Conservation (phyloP, 495 filamentous ascomycete species). For the Entonaema liquescens region DNA sequence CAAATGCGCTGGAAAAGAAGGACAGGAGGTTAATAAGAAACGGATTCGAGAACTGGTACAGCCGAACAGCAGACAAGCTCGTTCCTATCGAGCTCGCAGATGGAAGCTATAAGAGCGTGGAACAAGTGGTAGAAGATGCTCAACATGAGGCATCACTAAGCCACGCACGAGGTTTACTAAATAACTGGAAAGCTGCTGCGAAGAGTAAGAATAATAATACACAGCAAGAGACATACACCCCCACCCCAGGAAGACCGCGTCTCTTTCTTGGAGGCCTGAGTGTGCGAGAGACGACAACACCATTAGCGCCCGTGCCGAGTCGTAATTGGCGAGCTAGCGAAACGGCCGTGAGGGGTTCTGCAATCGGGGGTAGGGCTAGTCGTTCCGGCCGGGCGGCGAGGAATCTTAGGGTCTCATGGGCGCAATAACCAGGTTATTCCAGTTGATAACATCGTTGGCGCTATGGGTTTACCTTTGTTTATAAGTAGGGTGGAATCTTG, state of each 20-base stretch:
- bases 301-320: slow-evolving; percentile 42
- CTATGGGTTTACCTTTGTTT: slow-evolving; percentile 10
- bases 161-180: slow-evolving; percentile 35
- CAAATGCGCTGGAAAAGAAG: slow-evolving; percentile 52
- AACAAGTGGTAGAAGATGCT: slow-evolving; percentile 42
- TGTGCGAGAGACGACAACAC: slow-evolving; percentile 42
- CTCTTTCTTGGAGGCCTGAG: slow-evolving; percentile 39
- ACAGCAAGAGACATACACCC: slow-evolving; percentile 33
- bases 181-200: slow-evolving; percentile 35
- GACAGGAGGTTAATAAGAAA: slow-evolving; percentile 63
- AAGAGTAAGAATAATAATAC: slow-evolving; percentile 9
- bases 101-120: slow-evolving; percentile 38
- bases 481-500: slow-evolving; percentile 12
- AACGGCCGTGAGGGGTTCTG: slow-evolving; percentile 35
- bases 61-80: slow-evolving; percentile 55
- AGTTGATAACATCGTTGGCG: slow-evolving; percentile 11
- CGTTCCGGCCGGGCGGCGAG: slow-evolving; percentile 36
- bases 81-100: slow-evolving; percentile 42
- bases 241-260: slow-evolving; percentile 44
- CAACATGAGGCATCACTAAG: slow-evolving; percentile 35
- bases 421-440: slow-evolving; percentile 21
- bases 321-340: slow-evolving; percentile 42
- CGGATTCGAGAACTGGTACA: slow-evolving; percentile 67
- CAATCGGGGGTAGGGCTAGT: slow-evolving; percentile 30
- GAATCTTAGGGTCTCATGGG: slow-evolving; percentile 47